A percentile compares a stretch with the other conserved stretches of the same genome.
These are phyloP conservation scores for Fusarium gaditjirri DNA, from an alignment of 2,329 filamentous ascomycete species.

Conservation along the genomic window DNA sequence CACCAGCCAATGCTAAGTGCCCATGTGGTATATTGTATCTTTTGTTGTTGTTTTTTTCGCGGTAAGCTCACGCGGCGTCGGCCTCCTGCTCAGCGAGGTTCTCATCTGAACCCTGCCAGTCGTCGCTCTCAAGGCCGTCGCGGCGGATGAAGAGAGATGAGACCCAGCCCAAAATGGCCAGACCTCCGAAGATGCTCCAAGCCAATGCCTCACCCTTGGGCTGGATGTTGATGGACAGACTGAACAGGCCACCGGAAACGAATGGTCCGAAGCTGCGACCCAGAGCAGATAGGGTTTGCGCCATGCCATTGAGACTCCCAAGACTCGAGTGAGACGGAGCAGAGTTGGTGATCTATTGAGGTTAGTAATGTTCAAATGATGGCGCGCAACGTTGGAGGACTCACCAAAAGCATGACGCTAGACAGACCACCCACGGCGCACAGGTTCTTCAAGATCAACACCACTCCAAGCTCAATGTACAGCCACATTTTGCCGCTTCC, in stretches of 20 bases:
- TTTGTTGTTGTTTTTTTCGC: background rate
- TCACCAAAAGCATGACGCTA: slow-evolving; percentile 85
- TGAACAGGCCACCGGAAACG: slow-evolving; percentile 86
- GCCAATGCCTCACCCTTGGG: slow-evolving; percentile 86
- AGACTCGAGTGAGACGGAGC: slow-evolving; percentile 86
- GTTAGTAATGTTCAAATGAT: background rate
- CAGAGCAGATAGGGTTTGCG: slow-evolving; percentile 91
- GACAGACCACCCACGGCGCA: slow-evolving; percentile 90
- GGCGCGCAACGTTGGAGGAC: slow-evolving; percentile 46
- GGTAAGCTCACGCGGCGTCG: slow-evolving; percentile 3
- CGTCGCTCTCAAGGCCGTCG: slow-evolving; percentile 67
- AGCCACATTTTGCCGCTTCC: slow-evolving; percentile 75
- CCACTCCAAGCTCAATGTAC: slow-evolving; percentile 81
- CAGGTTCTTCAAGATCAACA: slow-evolving; percentile 89
- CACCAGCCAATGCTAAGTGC: slow-evolving; percentile 2
- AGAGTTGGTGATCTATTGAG: slow-evolving; percentile 84
- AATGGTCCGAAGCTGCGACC: slow-evolving; percentile 91
- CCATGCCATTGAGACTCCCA: slow-evolving; percentile 90
- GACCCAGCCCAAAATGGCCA: slow-evolving; percentile 83
- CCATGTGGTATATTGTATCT: slow-evolving; percentile 9
- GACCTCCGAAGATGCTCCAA: slow-evolving; percentile 87
- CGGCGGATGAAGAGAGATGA: slow-evolving; percentile 82
- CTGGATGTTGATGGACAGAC: slow-evolving; percentile 75
- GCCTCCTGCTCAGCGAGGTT: slow-evolving; percentile 5
- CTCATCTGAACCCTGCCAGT: slow-evolving; percentile 54